Evolutionary conservation across 2,329 filamentous ascomycete genomes (phyloP).

Genomic region (Coniochaeta ligniaria): DNA sequence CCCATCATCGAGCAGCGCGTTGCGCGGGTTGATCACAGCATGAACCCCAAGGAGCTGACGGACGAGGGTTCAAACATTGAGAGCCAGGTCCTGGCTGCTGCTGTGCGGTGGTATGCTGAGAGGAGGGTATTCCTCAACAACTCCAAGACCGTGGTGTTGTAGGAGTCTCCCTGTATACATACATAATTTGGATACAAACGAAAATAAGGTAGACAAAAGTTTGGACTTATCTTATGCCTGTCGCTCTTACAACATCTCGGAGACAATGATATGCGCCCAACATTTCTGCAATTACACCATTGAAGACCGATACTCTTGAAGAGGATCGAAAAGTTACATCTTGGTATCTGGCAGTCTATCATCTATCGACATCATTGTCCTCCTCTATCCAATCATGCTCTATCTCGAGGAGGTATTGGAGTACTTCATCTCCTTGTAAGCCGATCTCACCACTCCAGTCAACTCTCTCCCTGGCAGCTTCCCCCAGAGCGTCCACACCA

Average conservation of each 20-base stretch:
- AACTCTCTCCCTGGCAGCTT: constrained; percentile 1
- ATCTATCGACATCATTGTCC: neutral
- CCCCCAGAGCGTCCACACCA: neutral
- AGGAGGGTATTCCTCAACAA: constrained; percentile 71
- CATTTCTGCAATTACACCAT: neutral
- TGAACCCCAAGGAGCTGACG: constrained; percentile 69
- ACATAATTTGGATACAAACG: neutral
- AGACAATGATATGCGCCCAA: too few species aligned
- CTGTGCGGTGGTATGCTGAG: constrained; percentile 80
- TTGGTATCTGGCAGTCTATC: neutral
- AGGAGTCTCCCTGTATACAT: neutral
- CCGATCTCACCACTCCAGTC: constrained; percentile 5
- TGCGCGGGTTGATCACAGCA: constrained; percentile 66
- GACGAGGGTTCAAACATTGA: constrained; percentile 79
- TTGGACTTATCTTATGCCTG: neutral
- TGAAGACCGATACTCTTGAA: neutral
- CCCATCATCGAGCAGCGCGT: constrained; percentile 85
- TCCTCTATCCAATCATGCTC: neutral
- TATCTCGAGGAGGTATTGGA: neutral
- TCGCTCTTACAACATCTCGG: neutral
- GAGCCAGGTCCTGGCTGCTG: constrained; percentile 73
- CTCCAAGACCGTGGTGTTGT: constrained; percentile 72
- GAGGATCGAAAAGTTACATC: neutral
- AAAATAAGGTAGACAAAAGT: neutral
- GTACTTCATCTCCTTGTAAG: constrained; percentile 4